Percentiles rank a stretch among this genome's conserved stretches.
Conservation (phyloP, 2,329 filamentous ascomycete species). For the Dactylonectria estremocensis region DNA sequence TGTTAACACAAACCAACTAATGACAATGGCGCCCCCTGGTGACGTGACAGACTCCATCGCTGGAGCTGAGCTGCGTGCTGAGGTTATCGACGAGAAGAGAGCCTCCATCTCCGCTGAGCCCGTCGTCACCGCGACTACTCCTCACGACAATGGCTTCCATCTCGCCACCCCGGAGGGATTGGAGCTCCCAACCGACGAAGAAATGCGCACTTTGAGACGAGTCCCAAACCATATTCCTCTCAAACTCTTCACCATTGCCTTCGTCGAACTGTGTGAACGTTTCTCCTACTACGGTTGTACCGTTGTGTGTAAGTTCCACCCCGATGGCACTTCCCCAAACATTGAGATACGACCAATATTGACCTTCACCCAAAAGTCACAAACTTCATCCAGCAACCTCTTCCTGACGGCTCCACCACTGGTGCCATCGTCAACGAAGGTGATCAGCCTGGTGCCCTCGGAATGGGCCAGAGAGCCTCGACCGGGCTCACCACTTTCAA, state of each 20-base stretch:
- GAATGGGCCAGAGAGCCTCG: slow-evolving; percentile 69
- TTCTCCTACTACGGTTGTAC: slow-evolving; percentile 81
- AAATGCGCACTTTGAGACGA: slow-evolving; percentile 66
- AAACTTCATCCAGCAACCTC: slow-evolving; percentile 75
- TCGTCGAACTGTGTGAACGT: slow-evolving; percentile 80
- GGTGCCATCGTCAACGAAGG: slow-evolving; percentile 58
- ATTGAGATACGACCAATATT: slow-evolving; percentile 12
- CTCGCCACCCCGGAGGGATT: slow-evolving; percentile 8
- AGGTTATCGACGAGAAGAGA: slow-evolving; percentile 51
- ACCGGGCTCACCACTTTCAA: slow-evolving; percentile 64
- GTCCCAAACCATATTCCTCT: slow-evolving; percentile 72
- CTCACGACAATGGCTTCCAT: slow-evolving; percentile 1
- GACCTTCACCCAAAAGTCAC: slow-evolving; percentile 55
- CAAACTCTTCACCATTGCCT: slow-evolving; percentile 74
- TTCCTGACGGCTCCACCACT: slow-evolving; percentile 69
- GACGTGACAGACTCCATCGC: slow-evolving; percentile 56
- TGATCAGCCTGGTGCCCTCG: slow-evolving; percentile 68
- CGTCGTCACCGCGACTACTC: not conserved
- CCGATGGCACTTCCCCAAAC: not conserved
- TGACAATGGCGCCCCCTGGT: slow-evolving; percentile 50
- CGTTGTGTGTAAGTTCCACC: slow-evolving; percentile 70
- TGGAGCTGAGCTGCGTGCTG: slow-evolving; percentile 47
- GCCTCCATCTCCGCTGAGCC: slow-evolving; percentile 41
- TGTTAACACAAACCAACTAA: slow-evolving; percentile 10
- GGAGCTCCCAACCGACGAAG: slow-evolving; percentile 50